These are phyloP conservation scores for Cyberlindnera bimundalis DNA, from an alignment of 805 yeast species.

Conservation along the genomic window DNA sequence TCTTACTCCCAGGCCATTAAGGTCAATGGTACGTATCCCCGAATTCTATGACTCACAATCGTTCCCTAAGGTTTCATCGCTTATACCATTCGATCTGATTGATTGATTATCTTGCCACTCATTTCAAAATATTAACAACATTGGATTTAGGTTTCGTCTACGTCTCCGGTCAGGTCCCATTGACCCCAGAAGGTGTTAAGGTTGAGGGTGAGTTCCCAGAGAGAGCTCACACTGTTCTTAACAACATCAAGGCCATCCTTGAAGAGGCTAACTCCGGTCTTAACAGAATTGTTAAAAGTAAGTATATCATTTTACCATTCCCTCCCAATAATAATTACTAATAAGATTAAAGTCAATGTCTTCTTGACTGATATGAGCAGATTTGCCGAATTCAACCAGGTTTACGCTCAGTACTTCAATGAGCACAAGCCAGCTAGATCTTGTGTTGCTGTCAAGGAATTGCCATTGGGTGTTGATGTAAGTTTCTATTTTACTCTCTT, in stretches of 20 bases:
- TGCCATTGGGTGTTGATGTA: slow-evolving; percentile 80
- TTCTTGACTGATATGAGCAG: slow-evolving; percentile 88
- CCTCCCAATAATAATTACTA: no score
- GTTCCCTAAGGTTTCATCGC: no score
- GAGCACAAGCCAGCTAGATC: slow-evolving; percentile 94
- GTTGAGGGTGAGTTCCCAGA: slow-evolving; percentile 74
- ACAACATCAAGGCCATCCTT: slow-evolving; percentile 67
- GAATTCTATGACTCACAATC: no score
- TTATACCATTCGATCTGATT: no score
- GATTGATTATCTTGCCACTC: no score
- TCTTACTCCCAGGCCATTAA: slow-evolving; percentile 94
- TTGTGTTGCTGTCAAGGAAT: slow-evolving; percentile 89
- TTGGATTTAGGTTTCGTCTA: slow-evolving; percentile 60
- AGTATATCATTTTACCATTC: slow-evolving; percentile 6
- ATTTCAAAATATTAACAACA: no score
- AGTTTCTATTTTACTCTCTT: slow-evolving; percentile 11
- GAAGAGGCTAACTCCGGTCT: slow-evolving; percentile 83
- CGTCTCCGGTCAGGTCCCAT: slow-evolving; percentile 94
- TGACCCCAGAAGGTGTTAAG: slow-evolving; percentile 76
- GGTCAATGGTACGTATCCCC: slow-evolving; percentile 50
- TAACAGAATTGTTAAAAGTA: slow-evolving; percentile 78
- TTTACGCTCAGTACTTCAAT: slow-evolving; percentile 73
- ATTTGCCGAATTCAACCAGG: slow-evolving; percentile 82
- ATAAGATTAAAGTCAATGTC: slow-evolving; percentile 61
- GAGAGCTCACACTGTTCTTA: slow-evolving; percentile 71